Base-by-base conservation (phyloP, 768 basidiomycete genomes). In the Astraeus odoratus region DNA sequence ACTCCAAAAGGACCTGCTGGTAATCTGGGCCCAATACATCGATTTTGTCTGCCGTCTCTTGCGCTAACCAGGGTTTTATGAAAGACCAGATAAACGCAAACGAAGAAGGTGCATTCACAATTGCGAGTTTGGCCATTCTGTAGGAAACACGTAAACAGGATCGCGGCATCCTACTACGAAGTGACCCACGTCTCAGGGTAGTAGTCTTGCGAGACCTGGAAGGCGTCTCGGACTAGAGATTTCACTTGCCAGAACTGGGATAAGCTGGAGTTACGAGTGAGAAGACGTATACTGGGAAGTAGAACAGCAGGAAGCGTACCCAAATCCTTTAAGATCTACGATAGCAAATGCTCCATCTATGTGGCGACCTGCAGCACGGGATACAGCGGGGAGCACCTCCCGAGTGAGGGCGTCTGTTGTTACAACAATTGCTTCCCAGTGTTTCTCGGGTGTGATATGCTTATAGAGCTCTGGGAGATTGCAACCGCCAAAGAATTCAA, bases 231-330 rank as follows among this genome's bases (percentile, higher is more conserved):
- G 19, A 73, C 73, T n/a, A 86, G 67, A 35, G 71, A 65, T 57
- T 81, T 84, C 68, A 85, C 78, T 54, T 85, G 77, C 85, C 85
- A 88, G 55, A 86, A 88, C 52, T 84, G 78, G 30, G 69, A 62
- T 37, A 86, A 59, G 12, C 83, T 86, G 35, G 23, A 33, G 6
- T n/a, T 29, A 19, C 18, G 30, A 26, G 39, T 49, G 42, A 36
- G 5, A 40, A 19, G 15, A 12, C 31, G 31, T 13, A 8, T 25
- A 19, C 30, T 9, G 3, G 19, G 42, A 26, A n/a, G 42, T 40
- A 1, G 13, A 44, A 35, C 7, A 4, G 29, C 20, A 36, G 15
- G 36, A 16, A 19, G 63, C 72, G 30, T 59, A 80, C 83, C 82
- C 74, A 60, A 87, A 85, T 8, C 75, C 83, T 58, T 81, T 76